phyloP scores from a whole-genome alignment of 495 filamentous ascomycete genomes.

The Trichoderma reesei region DNA sequence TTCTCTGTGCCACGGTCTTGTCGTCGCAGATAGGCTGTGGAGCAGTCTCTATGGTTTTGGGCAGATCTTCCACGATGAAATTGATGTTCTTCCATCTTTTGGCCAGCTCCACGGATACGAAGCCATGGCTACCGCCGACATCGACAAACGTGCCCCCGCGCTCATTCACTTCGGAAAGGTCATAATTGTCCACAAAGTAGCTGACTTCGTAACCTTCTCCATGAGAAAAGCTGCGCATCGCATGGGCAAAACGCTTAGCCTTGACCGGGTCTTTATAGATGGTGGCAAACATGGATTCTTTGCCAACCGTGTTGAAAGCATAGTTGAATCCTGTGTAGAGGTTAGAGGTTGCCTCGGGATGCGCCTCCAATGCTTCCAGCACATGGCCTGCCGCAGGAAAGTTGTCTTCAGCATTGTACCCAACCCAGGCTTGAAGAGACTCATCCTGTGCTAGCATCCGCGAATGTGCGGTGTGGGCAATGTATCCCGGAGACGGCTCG shows the following conservation, averaged over 20 bases:
- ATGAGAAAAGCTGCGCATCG: slow-evolving; percentile 41
- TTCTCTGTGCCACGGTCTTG: slow-evolving; percentile 27
- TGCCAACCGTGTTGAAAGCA: slow-evolving; percentile 35
- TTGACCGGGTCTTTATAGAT: slow-evolving; percentile 35
- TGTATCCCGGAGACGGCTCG: slow-evolving; percentile 37
- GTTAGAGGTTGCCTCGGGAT: slow-evolving; percentile 32
- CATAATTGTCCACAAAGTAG: slow-evolving; percentile 36
- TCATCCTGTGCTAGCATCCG: slow-evolving; percentile 34
- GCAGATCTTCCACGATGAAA: slow-evolving; percentile 51
- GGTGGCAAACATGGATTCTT: slow-evolving; percentile 42
- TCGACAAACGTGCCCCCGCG: slow-evolving; percentile 40
- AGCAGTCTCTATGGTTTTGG: slow-evolving; percentile 34
- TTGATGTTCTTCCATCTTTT: slow-evolving; percentile 33
- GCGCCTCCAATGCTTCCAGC: slow-evolving; percentile 23
- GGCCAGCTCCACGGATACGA: slow-evolving; percentile 42
- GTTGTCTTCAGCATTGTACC: slow-evolving; percentile 42
- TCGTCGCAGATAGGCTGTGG: slow-evolving; percentile 32
- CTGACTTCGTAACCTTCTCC: slow-evolving; percentile 40
- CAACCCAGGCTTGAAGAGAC: slow-evolving; percentile 38
- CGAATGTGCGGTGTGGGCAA: slow-evolving; percentile 44
- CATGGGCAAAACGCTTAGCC: slow-evolving; percentile 39
- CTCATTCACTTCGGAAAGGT: slow-evolving; percentile 32
- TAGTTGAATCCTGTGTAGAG: slow-evolving; percentile 39
- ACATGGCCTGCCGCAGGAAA: slow-evolving; percentile 37
- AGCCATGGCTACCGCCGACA: slow-evolving; percentile 46